Base-by-base conservation (phyloP, 2,329 filamentous ascomycete species). In the Fusarium sp. region DNA sequence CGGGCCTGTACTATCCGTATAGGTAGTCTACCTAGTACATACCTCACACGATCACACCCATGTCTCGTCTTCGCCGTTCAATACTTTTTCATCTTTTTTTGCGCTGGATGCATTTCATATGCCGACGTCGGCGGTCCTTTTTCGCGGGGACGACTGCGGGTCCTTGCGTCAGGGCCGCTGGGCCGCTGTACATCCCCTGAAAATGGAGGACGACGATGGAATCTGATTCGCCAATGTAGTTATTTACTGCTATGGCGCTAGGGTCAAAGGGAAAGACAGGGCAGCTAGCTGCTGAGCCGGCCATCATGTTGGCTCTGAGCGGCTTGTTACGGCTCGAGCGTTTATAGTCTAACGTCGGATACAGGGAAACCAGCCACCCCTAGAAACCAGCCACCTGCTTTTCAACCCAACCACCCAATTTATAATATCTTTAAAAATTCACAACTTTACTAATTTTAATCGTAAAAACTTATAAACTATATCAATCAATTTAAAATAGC, bases 61-160 rank as follows among this genome's bases (percentile, higher is more conserved):
- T 51, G 53, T 24, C 14, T 50, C 35, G 15, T 28, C 47, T 32
- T 55, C 39, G 53, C 44, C 60, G 38, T 54, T 38, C 57, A 28
- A 30, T 59, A 61, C 59, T 68, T 64, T 56, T 63, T 57, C 41
- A 56, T 50, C n/a, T 35, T 74, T 66, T 66, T 54, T 71, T 47
- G 47, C 41, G 38, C 48, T 56, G 58, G 55, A 58, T 75, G 67
- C 56, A 68, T 60, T 55, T 44, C 24, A 63, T 50, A 55, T 74
- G 76, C 76, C 76, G 76, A 78, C 66, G 62, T 78, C 76, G 76
- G 76, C 76, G 74, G 61, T 32, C 60, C 42, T 72, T 72, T 69
- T 66, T 74, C 62, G 63, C 69, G 69, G 70, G 74, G 70, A 66
- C 53, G 48, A 45, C 54, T 64, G 56, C 55, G 58, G 55, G 55